Percentiles rank a stretch among this genome's conserved stretches.
These are phyloP conservation scores for Balakata baccata DNA, from an alignment of 345 rosid species.

Conservation along the genomic window DNA sequence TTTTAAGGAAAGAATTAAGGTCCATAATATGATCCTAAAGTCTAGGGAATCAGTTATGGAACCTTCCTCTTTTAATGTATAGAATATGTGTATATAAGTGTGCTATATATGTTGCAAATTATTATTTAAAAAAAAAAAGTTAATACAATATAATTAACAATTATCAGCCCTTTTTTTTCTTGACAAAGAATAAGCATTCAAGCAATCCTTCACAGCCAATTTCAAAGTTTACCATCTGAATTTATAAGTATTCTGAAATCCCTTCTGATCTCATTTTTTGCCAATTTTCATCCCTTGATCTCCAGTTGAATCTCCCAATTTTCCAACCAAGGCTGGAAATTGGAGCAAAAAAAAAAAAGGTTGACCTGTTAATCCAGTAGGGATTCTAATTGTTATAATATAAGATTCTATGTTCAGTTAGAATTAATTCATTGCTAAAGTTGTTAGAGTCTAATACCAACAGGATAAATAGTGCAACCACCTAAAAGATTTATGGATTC, in stretches of 20 bases:
- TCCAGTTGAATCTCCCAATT: background rate
- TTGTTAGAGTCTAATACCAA: background rate
- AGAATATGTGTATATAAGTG: no score
- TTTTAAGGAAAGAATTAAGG: no score
- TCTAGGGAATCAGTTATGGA: no score
- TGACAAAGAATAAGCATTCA: background rate
- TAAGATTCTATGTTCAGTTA: background rate
- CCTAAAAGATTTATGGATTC: background rate
- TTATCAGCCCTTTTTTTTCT: no score
- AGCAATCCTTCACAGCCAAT: background rate
- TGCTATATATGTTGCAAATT: no score
- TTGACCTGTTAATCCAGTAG: background rate
- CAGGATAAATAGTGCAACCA: conserved; percentile 4
- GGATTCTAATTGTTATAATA: background rate
- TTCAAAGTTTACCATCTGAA: conserved; percentile 4
- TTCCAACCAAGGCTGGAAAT: background rate
- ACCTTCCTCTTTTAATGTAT: no score
- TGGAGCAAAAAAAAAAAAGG: background rate
- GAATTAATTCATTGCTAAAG: background rate
- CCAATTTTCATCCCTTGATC: background rate
- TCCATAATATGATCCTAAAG: no score
- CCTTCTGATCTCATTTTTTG: background rate
- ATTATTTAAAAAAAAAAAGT: no score
- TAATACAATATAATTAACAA: no score
- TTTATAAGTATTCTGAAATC: background rate